phyloP scores from a whole-genome alignment of 257 asterid genomes.

The Buddleja alternifolia region DNA sequence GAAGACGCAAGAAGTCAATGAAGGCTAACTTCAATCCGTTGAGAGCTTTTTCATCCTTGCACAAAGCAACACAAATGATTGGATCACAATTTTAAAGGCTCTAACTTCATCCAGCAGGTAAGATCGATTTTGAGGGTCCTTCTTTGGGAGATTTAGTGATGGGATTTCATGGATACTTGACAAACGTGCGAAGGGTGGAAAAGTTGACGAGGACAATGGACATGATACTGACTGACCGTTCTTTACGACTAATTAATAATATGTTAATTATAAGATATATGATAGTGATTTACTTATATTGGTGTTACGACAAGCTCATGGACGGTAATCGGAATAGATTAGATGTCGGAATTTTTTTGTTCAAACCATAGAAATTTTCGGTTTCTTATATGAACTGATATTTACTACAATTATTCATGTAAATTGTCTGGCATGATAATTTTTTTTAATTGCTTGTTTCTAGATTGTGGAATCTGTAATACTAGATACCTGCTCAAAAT shows the following conservation, averaged over 20 bases:
- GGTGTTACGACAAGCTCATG: neutral
- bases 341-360: no score
- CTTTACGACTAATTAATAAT: constrained; percentile 8
- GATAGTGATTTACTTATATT: neutral
- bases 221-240: constrained; percentile 4
- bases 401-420: neutral
- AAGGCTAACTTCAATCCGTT: constrained; percentile 14
- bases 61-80: neutral
- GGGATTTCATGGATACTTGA: neutral
- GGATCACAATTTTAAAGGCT: constrained; percentile 22
- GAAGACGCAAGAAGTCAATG: constrained; percentile 16
- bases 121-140: constrained; percentile 2
- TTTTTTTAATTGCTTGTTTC: neutral
- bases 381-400: neutral
- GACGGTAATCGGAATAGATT: constrained; percentile 4
- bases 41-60: constrained; percentile 21
- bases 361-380: no score
- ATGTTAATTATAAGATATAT: constrained; percentile 24
- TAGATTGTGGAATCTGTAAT: neutral
- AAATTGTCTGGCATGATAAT: neutral
- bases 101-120: constrained; percentile 14
- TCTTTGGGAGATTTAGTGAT: constrained; percentile 2
- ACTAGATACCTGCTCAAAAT: neutral
- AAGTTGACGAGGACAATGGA: constrained; percentile 16
- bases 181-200: constrained; percentile 7